Evolutionary conservation across 768 basidiomycete genomes (phyloP), one percentile per base, ranked within the genome.

Genomic region (Strobilomyces echinocephalus): DNA sequence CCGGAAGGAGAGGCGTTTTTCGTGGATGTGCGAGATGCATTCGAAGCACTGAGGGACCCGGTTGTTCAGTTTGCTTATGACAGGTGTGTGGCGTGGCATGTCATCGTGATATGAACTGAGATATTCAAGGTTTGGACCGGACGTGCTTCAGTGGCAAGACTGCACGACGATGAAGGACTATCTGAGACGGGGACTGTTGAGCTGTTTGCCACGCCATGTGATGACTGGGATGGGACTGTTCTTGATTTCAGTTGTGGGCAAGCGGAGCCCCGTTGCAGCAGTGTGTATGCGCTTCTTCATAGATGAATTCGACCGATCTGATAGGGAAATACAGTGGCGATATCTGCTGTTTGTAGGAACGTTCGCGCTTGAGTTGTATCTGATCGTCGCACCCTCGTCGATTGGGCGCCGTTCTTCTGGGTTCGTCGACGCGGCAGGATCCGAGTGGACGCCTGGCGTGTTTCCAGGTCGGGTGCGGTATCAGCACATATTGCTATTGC

Each of bases 1-100:
- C 70, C 70, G 0, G 68, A 59, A 18, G 85, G 85, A 8, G 84
- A 84, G 58, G 75, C 75, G 12, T 50, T 82, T 26, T 94, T 94
- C 63, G 87, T 91, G 45, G 67, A 73, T 43, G 83, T 88, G 5
- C 73, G 88, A 54, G 81, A 85, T 62, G 87, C 83, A 33, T 92
- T 83, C 58, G 90, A 94, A 58, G 83, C 86, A 2, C 68, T 94
- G 26, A 89, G 85, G 65, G 77, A 90, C 58, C 91, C 91, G 4
- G 75, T 79, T 9, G 83, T 83, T 42, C 71, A 91, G 46, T 93
- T 91, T 73, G 91, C 90, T 0, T 94, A 94, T 66, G 91, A 94
- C 63, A 78, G 90, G 86, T 88, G 60, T 49, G 79, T 65, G 18
- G 0, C 45, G 14, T 46, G n/a, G 4, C 1, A 1, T 14, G 20